Base-by-base conservation (phyloP, 1,284 basidiomycete genomes). In the Moniliella sp. region DNA sequence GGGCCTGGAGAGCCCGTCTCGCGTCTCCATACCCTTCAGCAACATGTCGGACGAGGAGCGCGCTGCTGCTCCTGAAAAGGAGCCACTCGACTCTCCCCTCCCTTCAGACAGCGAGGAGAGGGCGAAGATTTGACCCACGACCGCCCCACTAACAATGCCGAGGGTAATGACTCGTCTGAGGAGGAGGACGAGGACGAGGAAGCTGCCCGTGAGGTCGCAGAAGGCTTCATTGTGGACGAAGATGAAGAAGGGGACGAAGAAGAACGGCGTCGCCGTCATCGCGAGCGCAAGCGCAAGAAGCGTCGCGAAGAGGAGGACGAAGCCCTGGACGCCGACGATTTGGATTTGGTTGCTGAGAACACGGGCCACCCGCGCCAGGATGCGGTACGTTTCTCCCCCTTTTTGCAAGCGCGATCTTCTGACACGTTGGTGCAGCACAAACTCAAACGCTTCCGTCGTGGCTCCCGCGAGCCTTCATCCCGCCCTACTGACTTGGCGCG, bases 341-440 rank as follows among this genome's bases (percentile, higher is more conserved):
- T 97, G 34, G 86, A 88, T 33, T 69, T 97, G 7, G 62, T 97
- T 15, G 80, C 82, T 54, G 91, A 97, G 67, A 97, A 94, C 50
- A 84, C 82, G 3, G 84, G 88, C 7, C 69, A 23, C 8, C 7
- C 57, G 4, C 36, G 43, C 17, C 40, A 53, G 31, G 32, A 48
- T 36, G 43, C 45, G 36, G 39, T 23, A 23, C 21, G 21, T n/a
- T 23, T n/a, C 7, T 7, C 21, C 7, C 8, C n/a, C 7, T 23
- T 23, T 7, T n/a, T 23, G 7, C 21, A 7, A 7, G 7, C 8
- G 21, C 21, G 7, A n/a, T 15, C 5, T 16, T 18, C 7, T 28
- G n/a, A 4, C 18, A 4, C n/a, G 9, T 15, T 16, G 9, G 2
- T 27, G n/a, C 3, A 11, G 3, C 18, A 15, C 10, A 67, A 70